Base-by-base conservation (phyloP, 306 rosid species). In the Neltuma alba region DNA sequence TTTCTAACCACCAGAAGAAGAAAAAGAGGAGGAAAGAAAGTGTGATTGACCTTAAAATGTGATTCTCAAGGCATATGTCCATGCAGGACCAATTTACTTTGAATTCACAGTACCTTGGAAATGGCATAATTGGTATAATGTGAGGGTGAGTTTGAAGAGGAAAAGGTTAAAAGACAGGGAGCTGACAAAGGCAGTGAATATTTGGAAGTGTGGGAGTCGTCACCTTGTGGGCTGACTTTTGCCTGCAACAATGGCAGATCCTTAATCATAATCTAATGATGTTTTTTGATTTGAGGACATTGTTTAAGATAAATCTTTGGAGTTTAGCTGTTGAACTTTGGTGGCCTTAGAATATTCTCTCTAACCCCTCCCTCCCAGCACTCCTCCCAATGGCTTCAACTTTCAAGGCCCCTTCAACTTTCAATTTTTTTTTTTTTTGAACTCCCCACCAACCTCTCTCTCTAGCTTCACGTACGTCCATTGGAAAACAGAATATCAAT, bases 201-300 rank as follows among this genome's bases (percentile, higher is more conserved):
- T 92, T 92, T 94, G 84, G 98, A 88, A 87, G 89, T 85, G 57
- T 77, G 98, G 87, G 95, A 81, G 87, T 86, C 97, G 94, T 92
- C 90, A 76, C 76, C 70, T 86, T 89, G 89, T 81, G 97, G 85
- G 98, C 98, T 94, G 97, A 94, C 98, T 92, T 94, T 37, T 83
- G 74, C 83, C 90, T 86, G 87, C 86, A 50, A 42, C 65, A 41
- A 20, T 74, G 60, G 38, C n/a, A 70, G 75, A 75, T 84, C 9
- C 87, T 85, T 93, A 90, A 94, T 94, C 96, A 94, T 92, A 90
- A 88, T 94, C 91, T 90, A 94, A 94, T 94, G 72, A 94, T 94
- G 89, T 84, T 87, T 81, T 81, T 62, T 82, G 89, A 87, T 89
- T 87, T 93, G 82, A 79, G 76, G 72, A 86, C 7, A 61, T 91